Base-by-base conservation (phyloP, 495 filamentous ascomycete species). In the Penicillium cinerascens region DNA sequence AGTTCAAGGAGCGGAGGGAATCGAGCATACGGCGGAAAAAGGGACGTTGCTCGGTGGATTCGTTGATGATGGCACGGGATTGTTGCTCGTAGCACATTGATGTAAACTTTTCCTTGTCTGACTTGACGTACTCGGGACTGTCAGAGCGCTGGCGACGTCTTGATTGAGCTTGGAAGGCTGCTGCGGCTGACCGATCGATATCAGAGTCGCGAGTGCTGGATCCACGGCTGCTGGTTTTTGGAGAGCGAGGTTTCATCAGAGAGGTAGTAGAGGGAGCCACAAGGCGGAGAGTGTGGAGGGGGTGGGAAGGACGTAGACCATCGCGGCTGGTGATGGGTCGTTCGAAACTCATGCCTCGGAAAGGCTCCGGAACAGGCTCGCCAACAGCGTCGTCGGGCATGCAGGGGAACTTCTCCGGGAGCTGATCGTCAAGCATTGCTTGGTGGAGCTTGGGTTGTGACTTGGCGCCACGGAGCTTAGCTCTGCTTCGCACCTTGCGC, bases 401-500 rank as follows among this genome's bases (percentile, higher is more conserved):
- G n/a, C 63, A 61, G 1, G 69, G 71, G 40, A 73, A 73, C 7
- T 60, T 60, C 46, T 73, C 72, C 0, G 61, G 43, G 1, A 36
- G 9, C 42, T 58, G 49, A 8, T 59, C 58, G 44, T 66, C 63
- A 10, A 62, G 44, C 45, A 55, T 58, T 7, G 60, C 47, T 42
- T 62, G 60, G 35, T 69, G 60, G 21, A 75, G 63, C 47, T 63
- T 67, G 8, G 71, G 70, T 6, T 72, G 66, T 0, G 74, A 77
- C 55, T 73, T 75, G 45, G 74, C 74, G 6, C 66, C 69, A 22
- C 72, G 68, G 4, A 77, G 64, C 54, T 77, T 74, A 4, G 74
- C 72, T 8, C 68, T 66, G 43, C 74, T 77, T 29, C 74, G 74
- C n/a, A 76, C 72, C 52, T 76, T 77, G 27, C 73, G 73, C 37